These are phyloP conservation scores for Talaromyces rugulosus DNA, from an alignment of 2,329 filamentous ascomycete genomes.

Conservation along the genomic window DNA sequence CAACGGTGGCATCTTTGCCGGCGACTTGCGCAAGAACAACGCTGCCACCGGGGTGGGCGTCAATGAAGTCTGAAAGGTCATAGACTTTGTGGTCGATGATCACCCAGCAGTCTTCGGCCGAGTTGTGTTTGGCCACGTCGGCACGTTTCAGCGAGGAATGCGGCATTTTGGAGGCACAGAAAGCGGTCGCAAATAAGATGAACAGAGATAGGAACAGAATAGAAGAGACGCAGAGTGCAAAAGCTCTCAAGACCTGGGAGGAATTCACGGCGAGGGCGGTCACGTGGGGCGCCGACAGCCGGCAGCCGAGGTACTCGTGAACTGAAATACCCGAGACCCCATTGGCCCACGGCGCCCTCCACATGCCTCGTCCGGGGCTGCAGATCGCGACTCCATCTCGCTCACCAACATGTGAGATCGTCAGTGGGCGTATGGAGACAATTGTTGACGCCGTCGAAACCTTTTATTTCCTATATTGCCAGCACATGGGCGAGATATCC, in stretches of 20 bases:
- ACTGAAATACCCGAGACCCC: not conserved
- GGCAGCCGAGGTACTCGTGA: constrained; percentile 4
- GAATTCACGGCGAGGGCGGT: not conserved
- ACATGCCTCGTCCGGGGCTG: not conserved
- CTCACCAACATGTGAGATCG: not conserved
- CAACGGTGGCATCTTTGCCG: constrained; percentile 73
- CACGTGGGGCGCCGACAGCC: not conserved
- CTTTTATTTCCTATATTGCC: not conserved
- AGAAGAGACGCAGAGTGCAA: not conserved
- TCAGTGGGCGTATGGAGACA: not conserved
- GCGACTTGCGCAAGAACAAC: constrained; percentile 76
- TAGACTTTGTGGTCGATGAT: constrained; percentile 86
- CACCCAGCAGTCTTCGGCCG: constrained; percentile 72
- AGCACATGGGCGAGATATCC: not conserved
- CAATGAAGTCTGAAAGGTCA: constrained; percentile 78
- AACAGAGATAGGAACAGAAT: not conserved
- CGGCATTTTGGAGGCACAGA: constrained; percentile 3
- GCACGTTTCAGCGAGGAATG: constrained; percentile 39
- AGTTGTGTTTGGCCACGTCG: constrained; percentile 71
- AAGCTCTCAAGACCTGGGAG: not conserved
- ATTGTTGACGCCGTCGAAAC: not conserved
- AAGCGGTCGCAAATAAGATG: not conserved
- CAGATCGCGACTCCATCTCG: not conserved
- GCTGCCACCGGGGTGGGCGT: constrained; percentile 78
- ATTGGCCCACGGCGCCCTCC: not conserved